Conservation (phyloP, 129 eudicot genomes). For the Escallonia herrerae region DNA sequence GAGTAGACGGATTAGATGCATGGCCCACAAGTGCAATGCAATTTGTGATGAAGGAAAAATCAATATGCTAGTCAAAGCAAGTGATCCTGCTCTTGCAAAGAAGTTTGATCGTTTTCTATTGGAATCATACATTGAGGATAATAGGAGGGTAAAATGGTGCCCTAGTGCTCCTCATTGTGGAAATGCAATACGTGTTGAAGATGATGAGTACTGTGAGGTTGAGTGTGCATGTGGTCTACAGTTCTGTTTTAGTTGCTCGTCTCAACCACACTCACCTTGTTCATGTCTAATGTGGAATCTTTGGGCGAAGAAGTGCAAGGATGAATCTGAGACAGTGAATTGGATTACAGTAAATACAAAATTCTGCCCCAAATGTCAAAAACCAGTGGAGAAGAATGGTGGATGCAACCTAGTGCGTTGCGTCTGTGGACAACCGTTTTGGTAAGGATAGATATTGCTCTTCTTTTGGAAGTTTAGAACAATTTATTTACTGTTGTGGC, state of each 20-base stretch:
- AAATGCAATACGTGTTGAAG: slow-evolving; percentile 50
- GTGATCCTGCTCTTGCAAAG: slow-evolving; percentile 45
- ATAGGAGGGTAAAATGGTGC: slow-evolving; percentile 61
- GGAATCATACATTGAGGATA: slow-evolving; percentile 57
- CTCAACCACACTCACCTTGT: slow-evolving; percentile 58
- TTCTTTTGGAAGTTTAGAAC: background rate
- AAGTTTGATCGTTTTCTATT: slow-evolving; percentile 51
- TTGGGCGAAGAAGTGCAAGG: slow-evolving; percentile 46
- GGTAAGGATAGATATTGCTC: slow-evolving; percentile 23
- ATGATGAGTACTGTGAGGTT: slow-evolving; percentile 49
- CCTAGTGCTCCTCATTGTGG: slow-evolving; percentile 58
- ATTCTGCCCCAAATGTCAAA: slow-evolving; percentile 56
- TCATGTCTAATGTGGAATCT: slow-evolving; percentile 55
- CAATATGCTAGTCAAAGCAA: slow-evolving; percentile 34
- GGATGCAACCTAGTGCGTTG: slow-evolving; percentile 61
- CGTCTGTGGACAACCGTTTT: slow-evolving; percentile 55
- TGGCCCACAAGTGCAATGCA: slow-evolving; percentile 46
- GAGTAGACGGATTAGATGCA: slow-evolving; percentile 50
- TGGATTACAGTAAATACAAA: slow-evolving; percentile 59
- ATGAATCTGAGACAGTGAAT: slow-evolving; percentile 52
- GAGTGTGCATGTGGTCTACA: slow-evolving; percentile 55
- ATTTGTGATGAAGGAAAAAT: slow-evolving; percentile 45
- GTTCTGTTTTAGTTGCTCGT: slow-evolving; percentile 51
- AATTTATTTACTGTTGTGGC: too few species aligned
- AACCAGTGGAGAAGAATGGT: slow-evolving; percentile 64